Percentiles rank a stretch among this genome's conserved stretches.
Evolutionary conservation across 1,139 yeast genomes (phyloP).

Genomic region (Diutina mesorugosa): DNA sequence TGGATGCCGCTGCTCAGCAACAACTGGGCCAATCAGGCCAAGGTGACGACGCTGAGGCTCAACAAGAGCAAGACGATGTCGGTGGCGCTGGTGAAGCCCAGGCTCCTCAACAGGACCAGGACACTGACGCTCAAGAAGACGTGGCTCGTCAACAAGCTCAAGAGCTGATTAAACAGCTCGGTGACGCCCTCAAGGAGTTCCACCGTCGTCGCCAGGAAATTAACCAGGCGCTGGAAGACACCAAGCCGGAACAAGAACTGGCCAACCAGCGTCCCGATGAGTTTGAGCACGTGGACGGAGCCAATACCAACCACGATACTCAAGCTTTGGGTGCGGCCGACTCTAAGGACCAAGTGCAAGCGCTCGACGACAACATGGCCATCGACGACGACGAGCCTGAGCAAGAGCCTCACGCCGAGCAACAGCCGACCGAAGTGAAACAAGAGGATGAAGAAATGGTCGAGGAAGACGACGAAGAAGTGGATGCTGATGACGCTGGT

Average conservation of each 20-base stretch:
- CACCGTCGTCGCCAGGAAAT: slow-evolving; percentile 87
- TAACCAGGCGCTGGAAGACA: slow-evolving; percentile 40
- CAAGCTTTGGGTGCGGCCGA: slow-evolving; percentile 91
- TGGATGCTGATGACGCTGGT: slow-evolving; percentile 11
- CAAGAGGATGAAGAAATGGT: slow-evolving; percentile 14
- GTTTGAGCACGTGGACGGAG: slow-evolving; percentile 75
- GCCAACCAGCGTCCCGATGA: slow-evolving; percentile 57
- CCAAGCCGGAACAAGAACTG: slow-evolving; percentile 25
- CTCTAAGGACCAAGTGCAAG: slow-evolving; percentile 56
- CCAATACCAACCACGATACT: slow-evolving; percentile 59
- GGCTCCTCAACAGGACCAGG: slow-evolving; percentile 24
- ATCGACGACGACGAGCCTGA: slow-evolving; percentile 51
- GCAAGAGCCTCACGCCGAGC: neutral
- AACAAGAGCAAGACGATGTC: slow-evolving; percentile 55
- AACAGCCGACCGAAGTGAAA: slow-evolving; percentile 5
- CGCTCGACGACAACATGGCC: slow-evolving; percentile 74
- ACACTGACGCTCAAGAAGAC: slow-evolving; percentile 29
- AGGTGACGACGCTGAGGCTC: slow-evolving; percentile 62
- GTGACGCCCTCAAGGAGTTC: slow-evolving; percentile 84
- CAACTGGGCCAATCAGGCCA: slow-evolving; percentile 60
- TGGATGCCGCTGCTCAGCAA: slow-evolving; percentile 51
- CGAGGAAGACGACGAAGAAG: slow-evolving; percentile 11
- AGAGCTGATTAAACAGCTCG: slow-evolving; percentile 75
- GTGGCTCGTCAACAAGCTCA: slow-evolving; percentile 60
- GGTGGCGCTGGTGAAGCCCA: slow-evolving; percentile 61